Conservation (phyloP, 768 basidiomycete species). For the Kwoniella mangroviensis region DNA sequence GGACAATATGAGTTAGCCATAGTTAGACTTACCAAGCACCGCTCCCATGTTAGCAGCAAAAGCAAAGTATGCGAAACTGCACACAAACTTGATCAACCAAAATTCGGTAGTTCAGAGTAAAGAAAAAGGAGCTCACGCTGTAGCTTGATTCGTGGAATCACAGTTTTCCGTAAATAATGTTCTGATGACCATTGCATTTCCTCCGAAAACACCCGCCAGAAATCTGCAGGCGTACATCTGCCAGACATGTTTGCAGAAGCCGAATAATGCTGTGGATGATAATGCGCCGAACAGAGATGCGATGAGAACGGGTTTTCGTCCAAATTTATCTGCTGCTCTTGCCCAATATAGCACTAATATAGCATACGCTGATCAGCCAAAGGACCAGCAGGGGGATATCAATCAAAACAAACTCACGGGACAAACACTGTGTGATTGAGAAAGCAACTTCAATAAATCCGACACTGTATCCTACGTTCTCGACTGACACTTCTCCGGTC, state of each 20-base stretch:
- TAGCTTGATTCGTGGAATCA: conserved; percentile 28
- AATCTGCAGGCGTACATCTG: conserved; percentile 35
- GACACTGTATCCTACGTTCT: conserved; percentile 35
- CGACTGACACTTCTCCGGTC: conserved; percentile 31
- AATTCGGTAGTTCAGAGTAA: not conserved
- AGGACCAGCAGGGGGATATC: not conserved
- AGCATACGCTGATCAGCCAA: not conserved
- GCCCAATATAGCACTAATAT: conserved; percentile 28
- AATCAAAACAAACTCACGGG: conserved; percentile 12
- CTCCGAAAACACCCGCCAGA: conserved; percentile 32
- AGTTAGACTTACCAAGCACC: conserved; percentile 18
- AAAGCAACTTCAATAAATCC: conserved; percentile 32
- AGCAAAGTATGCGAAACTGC: conserved; percentile 34
- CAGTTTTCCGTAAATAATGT: conserved; percentile 34
- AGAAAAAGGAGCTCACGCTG: conserved; percentile 12
- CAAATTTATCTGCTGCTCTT: conserved; percentile 29
- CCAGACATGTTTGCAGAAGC: conserved; percentile 31
- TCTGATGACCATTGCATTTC: conserved; percentile 35
- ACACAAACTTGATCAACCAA: conserved; percentile 4
- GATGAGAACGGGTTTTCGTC: conserved; percentile 32
- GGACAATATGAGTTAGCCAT: not conserved
- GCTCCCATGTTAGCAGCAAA: conserved; percentile 35
- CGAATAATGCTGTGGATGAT: conserved; percentile 23
- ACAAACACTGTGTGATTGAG: conserved; percentile 33
- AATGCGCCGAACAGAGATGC: conserved; percentile 34